These are phyloP conservation scores for Cadophora sp. DNA, from an alignment of 2,329 filamentous ascomycete species.

Conservation along the genomic window DNA sequence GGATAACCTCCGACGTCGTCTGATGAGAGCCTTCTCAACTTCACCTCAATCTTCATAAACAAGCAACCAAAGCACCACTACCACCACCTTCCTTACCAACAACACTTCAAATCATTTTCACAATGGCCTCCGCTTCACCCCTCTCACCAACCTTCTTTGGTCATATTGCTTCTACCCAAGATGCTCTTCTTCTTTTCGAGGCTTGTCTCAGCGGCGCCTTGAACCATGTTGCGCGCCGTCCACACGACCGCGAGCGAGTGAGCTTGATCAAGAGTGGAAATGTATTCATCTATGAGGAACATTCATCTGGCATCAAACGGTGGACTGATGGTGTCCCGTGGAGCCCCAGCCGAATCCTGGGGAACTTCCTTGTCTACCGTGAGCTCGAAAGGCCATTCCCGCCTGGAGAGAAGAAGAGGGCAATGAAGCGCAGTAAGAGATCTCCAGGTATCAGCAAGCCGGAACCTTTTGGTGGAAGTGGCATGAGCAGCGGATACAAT, in stretches of 20 bases:
- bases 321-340: slow-evolving; percentile 94
- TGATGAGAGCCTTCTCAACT: slow-evolving; percentile 29
- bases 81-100: slow-evolving; percentile 36
- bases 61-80: slow-evolving; percentile 25
- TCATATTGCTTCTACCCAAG: slow-evolving; percentile 31
- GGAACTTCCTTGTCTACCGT: slow-evolving; percentile 95
- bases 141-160: slow-evolving; percentile 35
- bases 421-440: slow-evolving; percentile 69
- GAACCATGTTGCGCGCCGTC: slow-evolving; percentile 79
- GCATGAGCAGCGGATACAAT: slow-evolving; percentile 29
- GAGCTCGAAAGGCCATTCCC: slow-evolving; percentile 97
- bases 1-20: slow-evolving; percentile 30
- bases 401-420: slow-evolving; percentile 84
- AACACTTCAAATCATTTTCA: slow-evolving; percentile 41
- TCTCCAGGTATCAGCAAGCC: slow-evolving; percentile 42
- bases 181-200: slow-evolving; percentile 83
- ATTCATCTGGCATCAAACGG: slow-evolving; percentile 85
- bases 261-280: slow-evolving; percentile 83
- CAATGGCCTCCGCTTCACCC: slow-evolving; percentile 33
- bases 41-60: slow-evolving; percentile 20
- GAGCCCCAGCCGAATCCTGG: slow-evolving; percentile 93
- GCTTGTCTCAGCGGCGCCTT: slow-evolving; percentile 74
- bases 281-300: slow-evolving; percentile 90
- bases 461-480: slow-evolving; percentile 33
- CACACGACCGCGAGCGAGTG: slow-evolving; percentile 82